Conservation (phyloP, 129 eudicot genomes). For the Flaveria sonorensis region DNA sequence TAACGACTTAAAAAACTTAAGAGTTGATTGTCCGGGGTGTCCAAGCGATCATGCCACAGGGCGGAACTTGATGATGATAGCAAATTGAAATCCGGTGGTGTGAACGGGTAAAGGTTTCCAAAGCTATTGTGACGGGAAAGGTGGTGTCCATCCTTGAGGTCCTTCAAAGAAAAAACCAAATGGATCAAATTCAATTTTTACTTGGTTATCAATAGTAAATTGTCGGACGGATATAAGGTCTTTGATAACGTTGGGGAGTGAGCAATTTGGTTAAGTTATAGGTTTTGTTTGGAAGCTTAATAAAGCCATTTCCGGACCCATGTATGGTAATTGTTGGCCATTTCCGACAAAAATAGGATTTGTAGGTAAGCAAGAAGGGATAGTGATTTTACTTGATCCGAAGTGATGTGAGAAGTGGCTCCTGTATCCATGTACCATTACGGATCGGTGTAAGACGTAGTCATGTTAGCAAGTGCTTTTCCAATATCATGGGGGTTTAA, state of each 20-base stretch:
- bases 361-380: neutral
- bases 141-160: neutral
- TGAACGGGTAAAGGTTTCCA: neutral
- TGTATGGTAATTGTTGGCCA: too few species aligned
- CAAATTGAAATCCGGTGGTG: too few species aligned
- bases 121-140: too few species aligned
- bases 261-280: too few species aligned
- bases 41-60: too few species aligned
- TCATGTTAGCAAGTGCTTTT: neutral
- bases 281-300: neutral
- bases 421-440: neutral
- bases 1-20: too few species aligned
- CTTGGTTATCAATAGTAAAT: neutral
- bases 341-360: neutral
- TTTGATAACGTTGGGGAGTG: neutral
- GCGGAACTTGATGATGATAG: too few species aligned
- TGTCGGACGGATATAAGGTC: neutral
- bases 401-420: neutral
- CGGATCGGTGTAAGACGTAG: neutral
- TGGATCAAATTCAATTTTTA: neutral
- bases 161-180: neutral
- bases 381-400: neutral
- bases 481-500: too few species aligned
- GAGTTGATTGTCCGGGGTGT: too few species aligned
- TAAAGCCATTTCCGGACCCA: neutral